Evolutionary conservation across 176 grass and related monocot genomes (phyloP), one percentile per base, ranked within the genome.

Genomic region (Eleusine coracana): DNA sequence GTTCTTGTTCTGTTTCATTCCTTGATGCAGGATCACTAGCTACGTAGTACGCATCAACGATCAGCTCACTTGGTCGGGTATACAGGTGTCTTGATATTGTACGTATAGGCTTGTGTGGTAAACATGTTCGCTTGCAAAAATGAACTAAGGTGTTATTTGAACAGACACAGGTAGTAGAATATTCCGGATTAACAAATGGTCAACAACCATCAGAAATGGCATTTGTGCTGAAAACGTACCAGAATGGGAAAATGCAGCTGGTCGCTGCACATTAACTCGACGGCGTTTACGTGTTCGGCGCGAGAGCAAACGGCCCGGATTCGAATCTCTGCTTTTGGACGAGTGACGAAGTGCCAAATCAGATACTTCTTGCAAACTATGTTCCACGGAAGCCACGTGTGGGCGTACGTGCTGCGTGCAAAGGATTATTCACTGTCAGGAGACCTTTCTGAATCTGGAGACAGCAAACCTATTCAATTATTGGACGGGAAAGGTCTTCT

Each of bases 321-420:
- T 31, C 75, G 39, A 46, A 77, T 77, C 40, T 77, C 16, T 31
- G 56, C 75, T 29, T 77, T 64, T 77, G 40, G 75, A 77, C 38
- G 75, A 25, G 13, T 63, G 17, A 2, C 23, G 46, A 77, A 29
- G 4, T 7, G 39, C 63, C 56, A 63, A 63, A 64, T 25, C 39
- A 10, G 23, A 29, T 29, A 77, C 41, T 76, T 76, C 36, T 12
- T 0, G 36, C 21, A 6, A 2, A 6, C 29, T 13, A 1, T 70
- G 18, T n/a, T 12, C 23, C 8, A 17, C 0, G 1, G 8, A 3
- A 20, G 48, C 71, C 71, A 74, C 18, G 49, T 55, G 49, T 55
- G 18, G 10, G 8, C 2, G 59, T 27, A 12, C 7, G n/a, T 28
- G 23, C 23, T 29, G 25, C 60, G 10, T 13, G 10, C 5, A 1